These are phyloP conservation scores for Suillus decipiens DNA, from an alignment of 768 basidiomycete species.

Conservation along the genomic window DNA sequence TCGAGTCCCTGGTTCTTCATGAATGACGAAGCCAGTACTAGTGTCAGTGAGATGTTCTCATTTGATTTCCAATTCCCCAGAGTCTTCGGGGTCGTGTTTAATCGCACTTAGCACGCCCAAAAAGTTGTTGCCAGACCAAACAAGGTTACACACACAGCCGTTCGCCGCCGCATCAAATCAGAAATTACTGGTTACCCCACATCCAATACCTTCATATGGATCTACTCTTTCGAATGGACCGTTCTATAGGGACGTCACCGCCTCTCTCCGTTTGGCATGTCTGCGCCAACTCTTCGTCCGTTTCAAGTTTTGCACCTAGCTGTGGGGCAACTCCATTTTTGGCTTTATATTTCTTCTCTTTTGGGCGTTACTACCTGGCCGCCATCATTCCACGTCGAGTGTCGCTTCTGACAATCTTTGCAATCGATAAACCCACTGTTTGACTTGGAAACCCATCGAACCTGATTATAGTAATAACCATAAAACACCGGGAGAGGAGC, in stretches of 20 bases:
- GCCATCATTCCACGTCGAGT: background rate
- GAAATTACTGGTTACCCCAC: background rate
- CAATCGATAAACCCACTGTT: background rate
- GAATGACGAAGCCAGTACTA: background rate
- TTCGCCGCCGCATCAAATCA: background rate
- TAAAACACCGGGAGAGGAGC: background rate
- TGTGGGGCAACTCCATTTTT: background rate
- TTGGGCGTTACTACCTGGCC: background rate
- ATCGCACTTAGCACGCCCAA: background rate
- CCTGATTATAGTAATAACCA: background rate
- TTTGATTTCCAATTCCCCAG: constrained; percentile 8
- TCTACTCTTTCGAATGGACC: constrained; percentile 2
- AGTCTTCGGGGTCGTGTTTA: constrained; percentile 3
- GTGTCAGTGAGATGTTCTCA: no score
- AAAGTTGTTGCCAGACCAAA: background rate
- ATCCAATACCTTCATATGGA: background rate
- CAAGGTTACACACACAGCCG: constrained; percentile 1
- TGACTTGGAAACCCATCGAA: background rate
- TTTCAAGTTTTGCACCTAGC: background rate
- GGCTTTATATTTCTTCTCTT: background rate
- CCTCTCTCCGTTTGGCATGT: constrained; percentile 2
- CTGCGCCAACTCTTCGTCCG: background rate
- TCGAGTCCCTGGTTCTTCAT: background rate
- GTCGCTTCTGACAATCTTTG: background rate
- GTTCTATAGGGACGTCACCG: background rate